Evolutionary conservation across 805 yeast species (phyloP).

Genomic region (Candida vaughaniae): DNA sequence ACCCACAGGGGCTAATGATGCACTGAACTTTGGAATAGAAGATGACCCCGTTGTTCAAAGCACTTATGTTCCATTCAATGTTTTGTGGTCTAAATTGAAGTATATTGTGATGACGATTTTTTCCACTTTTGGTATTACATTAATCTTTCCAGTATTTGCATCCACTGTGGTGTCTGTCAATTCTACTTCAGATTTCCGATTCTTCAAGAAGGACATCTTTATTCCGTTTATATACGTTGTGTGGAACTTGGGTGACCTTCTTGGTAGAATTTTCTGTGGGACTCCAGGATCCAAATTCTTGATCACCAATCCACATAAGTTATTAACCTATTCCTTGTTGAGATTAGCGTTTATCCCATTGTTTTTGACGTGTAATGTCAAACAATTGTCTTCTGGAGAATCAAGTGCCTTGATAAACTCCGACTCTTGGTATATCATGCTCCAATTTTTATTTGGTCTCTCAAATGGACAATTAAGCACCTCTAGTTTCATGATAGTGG

Average conservation of each 20-base stretch:
- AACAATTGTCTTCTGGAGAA: conserved; percentile 26
- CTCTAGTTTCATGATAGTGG: conserved; percentile 75
- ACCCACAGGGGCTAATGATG: conserved; percentile 7
- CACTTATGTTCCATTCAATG: conserved; percentile 51
- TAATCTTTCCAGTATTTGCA: conserved; percentile 90
- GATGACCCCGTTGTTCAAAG: conserved; percentile 13
- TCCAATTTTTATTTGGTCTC: conserved; percentile 80
- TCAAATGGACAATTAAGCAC: conserved; percentile 87
- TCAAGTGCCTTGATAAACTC: conserved; percentile 45
- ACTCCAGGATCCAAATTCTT: conserved; percentile 34
- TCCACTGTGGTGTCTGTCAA: conserved; percentile 57
- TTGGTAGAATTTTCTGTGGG: conserved; percentile 73
- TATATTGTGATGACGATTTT: conserved; percentile 69
- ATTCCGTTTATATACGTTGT: conserved; percentile 76
- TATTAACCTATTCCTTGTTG: conserved; percentile 54
- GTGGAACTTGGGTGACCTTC: conserved; percentile 89
- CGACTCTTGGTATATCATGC: conserved; percentile 63
- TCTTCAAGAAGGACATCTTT: conserved; percentile 48
- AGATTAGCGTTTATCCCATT: conserved; percentile 68
- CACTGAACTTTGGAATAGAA: conserved; percentile 1
- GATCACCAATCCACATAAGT: conserved; percentile 39
- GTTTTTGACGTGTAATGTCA: conserved; percentile 65
- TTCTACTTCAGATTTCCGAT: conserved; percentile 23
- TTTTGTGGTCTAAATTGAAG: conserved; percentile 61
- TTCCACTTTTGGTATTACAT: conserved; percentile 68